Percentiles rank a stretch among this genome's conserved stretches.
phyloP scores from a whole-genome alignment of 495 filamentous ascomycete species.

The Rhizodiscina lignyota region DNA sequence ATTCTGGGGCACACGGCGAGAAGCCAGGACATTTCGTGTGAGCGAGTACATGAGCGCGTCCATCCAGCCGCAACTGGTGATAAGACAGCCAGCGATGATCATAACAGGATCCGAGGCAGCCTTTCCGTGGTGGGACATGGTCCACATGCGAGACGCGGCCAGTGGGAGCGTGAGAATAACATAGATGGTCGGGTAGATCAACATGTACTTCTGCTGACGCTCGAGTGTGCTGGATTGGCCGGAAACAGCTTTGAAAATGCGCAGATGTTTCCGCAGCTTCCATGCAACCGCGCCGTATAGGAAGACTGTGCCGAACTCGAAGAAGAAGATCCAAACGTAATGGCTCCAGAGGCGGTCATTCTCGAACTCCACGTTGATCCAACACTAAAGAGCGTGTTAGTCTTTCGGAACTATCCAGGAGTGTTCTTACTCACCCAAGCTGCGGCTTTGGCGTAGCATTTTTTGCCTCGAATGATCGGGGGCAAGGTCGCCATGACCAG shows the following conservation, averaged over 20 bases:
- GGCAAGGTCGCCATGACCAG: neutral
- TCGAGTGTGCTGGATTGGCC: too few relatives aligned
- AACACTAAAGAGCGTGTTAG: slow-evolving; percentile 38
- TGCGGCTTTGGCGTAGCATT: slow-evolving; percentile 7
- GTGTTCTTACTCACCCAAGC: slow-evolving; percentile 16
- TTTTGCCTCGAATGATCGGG: neutral
- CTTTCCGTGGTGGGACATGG: slow-evolving; percentile 36
- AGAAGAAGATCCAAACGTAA: slow-evolving; percentile 66
- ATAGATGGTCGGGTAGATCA: slow-evolving; percentile 62
- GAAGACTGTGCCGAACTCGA: slow-evolving; percentile 42
- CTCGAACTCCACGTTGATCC: slow-evolving; percentile 47
- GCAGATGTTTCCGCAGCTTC: too few relatives aligned
- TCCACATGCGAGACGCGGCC: slow-evolving; percentile 49
- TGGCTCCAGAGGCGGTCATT: slow-evolving; percentile 50
- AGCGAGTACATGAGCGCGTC: slow-evolving; percentile 57
- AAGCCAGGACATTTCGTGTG: slow-evolving; percentile 37
- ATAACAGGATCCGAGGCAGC: slow-evolving; percentile 1
- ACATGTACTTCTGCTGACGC: too few relatives aligned
- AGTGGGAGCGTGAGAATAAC: slow-evolving; percentile 54
- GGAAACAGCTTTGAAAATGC: too few relatives aligned
- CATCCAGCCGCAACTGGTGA: slow-evolving; percentile 57
- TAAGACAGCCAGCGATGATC: slow-evolving; percentile 51
- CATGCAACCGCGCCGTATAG: slow-evolving; percentile 52
- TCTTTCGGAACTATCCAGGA: too few relatives aligned
- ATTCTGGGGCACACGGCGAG: too few relatives aligned